phyloP scores from a whole-genome alignment of 2,329 filamentous ascomycete genomes.

The Dactylellina cionopaga region DNA sequence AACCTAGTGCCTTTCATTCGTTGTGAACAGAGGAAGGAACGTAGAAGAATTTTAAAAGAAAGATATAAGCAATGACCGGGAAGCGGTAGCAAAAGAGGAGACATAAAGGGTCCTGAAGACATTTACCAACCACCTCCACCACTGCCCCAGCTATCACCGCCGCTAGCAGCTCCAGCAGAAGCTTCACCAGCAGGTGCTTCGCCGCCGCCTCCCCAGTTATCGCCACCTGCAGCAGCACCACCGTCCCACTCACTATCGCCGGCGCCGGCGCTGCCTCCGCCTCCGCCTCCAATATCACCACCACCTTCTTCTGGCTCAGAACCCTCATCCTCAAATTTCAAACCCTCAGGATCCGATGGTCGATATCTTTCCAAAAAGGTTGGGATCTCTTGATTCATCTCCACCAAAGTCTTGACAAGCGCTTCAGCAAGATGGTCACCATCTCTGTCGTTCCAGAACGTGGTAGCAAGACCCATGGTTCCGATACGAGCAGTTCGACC shows the following conservation, averaged over 20 bases:
- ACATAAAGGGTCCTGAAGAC: background rate
- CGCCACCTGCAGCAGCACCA: slow-evolving; percentile 4
- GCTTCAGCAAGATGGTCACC: slow-evolving; percentile 71
- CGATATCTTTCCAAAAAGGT: slow-evolving; percentile 77
- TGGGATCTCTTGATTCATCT: slow-evolving; percentile 80
- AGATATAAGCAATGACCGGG: background rate
- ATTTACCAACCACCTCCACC: slow-evolving; percentile 23
- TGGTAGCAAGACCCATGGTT: slow-evolving; percentile 83
- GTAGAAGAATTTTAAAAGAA: background rate
- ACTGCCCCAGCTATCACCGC: slow-evolving; percentile 4
- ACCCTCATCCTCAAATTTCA: slow-evolving; percentile 67
- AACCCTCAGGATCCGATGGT: slow-evolving; percentile 59
- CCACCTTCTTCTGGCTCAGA: slow-evolving; percentile 62
- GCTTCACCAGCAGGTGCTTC: background rate
- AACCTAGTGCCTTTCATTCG: background rate
- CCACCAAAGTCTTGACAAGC: slow-evolving; percentile 82
- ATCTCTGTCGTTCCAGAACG: slow-evolving; percentile 78
- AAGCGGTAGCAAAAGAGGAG: background rate
- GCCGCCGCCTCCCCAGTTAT: background rate
- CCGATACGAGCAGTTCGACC: slow-evolving; percentile 94
- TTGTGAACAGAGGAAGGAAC: background rate
- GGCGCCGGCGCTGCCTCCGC: slow-evolving; percentile 44
- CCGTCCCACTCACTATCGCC: slow-evolving; percentile 1
- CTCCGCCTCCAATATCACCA: slow-evolving; percentile 51
- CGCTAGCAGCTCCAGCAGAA: slow-evolving; percentile 21